Evolutionary conservation across 495 filamentous ascomycete species (phyloP).

Genomic region (Lichenothelia convexa): DNA sequence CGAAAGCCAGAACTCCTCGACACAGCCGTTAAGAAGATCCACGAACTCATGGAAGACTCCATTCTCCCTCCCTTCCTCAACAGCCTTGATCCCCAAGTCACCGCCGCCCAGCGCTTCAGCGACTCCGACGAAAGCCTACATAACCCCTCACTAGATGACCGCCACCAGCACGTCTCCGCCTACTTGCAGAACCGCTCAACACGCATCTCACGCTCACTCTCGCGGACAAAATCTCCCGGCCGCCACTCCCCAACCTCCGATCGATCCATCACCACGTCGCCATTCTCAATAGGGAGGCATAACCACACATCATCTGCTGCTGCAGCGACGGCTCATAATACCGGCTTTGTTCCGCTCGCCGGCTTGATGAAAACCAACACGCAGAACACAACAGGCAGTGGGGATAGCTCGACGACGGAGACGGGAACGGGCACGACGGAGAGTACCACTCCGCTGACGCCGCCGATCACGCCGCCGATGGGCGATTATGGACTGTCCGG

Average conservation of each 20-base stretch:
- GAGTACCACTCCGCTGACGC: slow-evolving; percentile 18
- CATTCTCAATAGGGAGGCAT: neutral
- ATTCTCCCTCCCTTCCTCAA: slow-evolving; percentile 73
- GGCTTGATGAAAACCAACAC: slow-evolving; percentile 7
- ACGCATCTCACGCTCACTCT: slow-evolving; percentile 8
- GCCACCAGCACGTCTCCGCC: slow-evolving; percentile 17
- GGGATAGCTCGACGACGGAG: slow-evolving; percentile 16
- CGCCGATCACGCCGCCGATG: slow-evolving; percentile 21
- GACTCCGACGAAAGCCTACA: slow-evolving; percentile 9
- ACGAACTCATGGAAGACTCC: slow-evolving; percentile 94
- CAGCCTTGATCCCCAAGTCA: slow-evolving; percentile 18
- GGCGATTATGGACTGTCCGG: slow-evolving; percentile 11
- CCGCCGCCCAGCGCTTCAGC: slow-evolving; percentile 8
- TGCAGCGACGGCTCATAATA: too few species aligned
- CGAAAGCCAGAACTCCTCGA: slow-evolving; percentile 65
- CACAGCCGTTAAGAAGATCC: slow-evolving; percentile 76
- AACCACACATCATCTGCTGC: too few species aligned
- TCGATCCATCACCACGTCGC: neutral
- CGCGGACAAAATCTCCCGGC: slow-evolving; percentile 12
- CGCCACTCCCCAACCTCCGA: neutral
- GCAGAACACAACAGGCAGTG: slow-evolving; percentile 12
- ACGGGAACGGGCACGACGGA: slow-evolving; percentile 16
- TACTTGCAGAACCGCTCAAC: neutral
- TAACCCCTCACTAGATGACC: slow-evolving; percentile 6
- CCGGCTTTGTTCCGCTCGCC: too few species aligned